Evolutionary conservation across 352 stramenopile species (phyloP).

Genomic region (Pythium brachiatum): DNA sequence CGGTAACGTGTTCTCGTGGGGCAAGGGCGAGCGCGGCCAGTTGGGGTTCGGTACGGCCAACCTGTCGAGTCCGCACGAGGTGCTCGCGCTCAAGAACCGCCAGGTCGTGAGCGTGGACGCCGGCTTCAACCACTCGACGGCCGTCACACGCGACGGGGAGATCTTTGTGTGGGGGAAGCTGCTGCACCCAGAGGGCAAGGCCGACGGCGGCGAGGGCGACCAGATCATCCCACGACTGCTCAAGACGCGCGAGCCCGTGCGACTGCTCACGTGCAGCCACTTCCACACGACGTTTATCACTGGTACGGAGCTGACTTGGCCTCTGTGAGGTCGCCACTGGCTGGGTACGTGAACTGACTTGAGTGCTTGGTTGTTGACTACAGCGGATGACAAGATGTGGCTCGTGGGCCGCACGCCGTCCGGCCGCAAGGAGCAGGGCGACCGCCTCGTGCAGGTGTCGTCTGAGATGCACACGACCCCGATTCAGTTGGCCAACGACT

Average conservation of each 20-base stretch:
- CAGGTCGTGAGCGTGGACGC: slow-evolving; percentile 59
- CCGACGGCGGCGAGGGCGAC: slow-evolving; percentile 50
- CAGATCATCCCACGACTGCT: slow-evolving; percentile 75
- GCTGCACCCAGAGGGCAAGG: slow-evolving; percentile 63
- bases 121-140: slow-evolving; percentile 83
- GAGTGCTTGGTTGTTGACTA: neutral
- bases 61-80: slow-evolving; percentile 61
- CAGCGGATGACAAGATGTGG: slow-evolving; percentile 77
- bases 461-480: slow-evolving; percentile 69
- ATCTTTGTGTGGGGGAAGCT: slow-evolving; percentile 87
- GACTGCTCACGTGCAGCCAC: slow-evolving; percentile 68
- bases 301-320: slow-evolving; percentile 33
- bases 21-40: slow-evolving; percentile 80
- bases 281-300: slow-evolving; percentile 86
- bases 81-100: slow-evolving; percentile 76
- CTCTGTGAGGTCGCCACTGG: too few species aligned
- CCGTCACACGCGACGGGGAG: slow-evolving; percentile 68
- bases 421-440: slow-evolving; percentile 48
- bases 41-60: slow-evolving; percentile 81
- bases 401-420: slow-evolving; percentile 73
- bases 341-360: too few species aligned
- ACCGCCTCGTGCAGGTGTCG: slow-evolving; percentile 54
- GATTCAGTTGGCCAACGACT: slow-evolving; percentile 59
- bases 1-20: slow-evolving; percentile 76
- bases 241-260: slow-evolving; percentile 65